phyloP scores from a whole-genome alignment of 2,329 filamentous ascomycete species.

The Sporothrix dimorphospora region DNA sequence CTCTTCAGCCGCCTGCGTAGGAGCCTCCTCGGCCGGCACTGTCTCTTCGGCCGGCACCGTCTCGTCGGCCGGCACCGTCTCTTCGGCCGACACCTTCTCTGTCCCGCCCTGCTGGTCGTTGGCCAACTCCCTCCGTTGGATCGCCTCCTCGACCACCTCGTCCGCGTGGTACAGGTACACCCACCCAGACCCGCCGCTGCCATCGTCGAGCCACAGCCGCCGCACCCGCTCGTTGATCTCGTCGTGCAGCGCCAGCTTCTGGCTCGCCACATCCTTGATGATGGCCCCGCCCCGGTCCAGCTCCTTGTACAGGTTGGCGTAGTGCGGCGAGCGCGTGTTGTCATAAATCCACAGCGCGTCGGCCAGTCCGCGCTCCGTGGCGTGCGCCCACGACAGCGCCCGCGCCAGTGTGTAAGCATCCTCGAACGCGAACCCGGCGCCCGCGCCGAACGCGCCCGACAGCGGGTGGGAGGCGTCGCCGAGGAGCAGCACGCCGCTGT shows the following conservation, averaged over 20 bases:
- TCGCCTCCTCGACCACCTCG: slow-evolving; percentile 28
- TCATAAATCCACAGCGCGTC: slow-evolving; percentile 32
- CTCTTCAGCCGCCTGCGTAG: not conserved
- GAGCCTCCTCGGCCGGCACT: too few relatives aligned
- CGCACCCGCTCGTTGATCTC: slow-evolving; percentile 31
- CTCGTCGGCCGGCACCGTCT: too few relatives aligned
- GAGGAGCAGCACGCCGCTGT: slow-evolving; percentile 48
- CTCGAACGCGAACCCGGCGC: slow-evolving; percentile 34
- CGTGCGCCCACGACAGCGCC: slow-evolving; percentile 30
- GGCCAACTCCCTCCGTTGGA: slow-evolving; percentile 7
- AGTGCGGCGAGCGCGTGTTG: slow-evolving; percentile 32
- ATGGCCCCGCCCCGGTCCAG: slow-evolving; percentile 26
- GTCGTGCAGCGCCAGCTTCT: slow-evolving; percentile 30
- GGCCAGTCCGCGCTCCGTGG: not conserved
- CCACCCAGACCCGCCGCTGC: slow-evolving; percentile 26
- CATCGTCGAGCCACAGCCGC: slow-evolving; percentile 22
- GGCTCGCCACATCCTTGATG: slow-evolving; percentile 15
- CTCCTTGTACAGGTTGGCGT: slow-evolving; percentile 31
- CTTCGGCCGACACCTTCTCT: too few relatives aligned
- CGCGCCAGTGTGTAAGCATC: slow-evolving; percentile 33
- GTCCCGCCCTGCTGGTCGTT: too few relatives aligned
- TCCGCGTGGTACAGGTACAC: slow-evolving; percentile 31
- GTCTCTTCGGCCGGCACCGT: not conserved
- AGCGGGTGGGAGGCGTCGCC: slow-evolving; percentile 57
- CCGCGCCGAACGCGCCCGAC: slow-evolving; percentile 33